Evolutionary conservation across 2,329 filamentous ascomycete genomes (phyloP).

Genomic region (Fusarium citri): DNA sequence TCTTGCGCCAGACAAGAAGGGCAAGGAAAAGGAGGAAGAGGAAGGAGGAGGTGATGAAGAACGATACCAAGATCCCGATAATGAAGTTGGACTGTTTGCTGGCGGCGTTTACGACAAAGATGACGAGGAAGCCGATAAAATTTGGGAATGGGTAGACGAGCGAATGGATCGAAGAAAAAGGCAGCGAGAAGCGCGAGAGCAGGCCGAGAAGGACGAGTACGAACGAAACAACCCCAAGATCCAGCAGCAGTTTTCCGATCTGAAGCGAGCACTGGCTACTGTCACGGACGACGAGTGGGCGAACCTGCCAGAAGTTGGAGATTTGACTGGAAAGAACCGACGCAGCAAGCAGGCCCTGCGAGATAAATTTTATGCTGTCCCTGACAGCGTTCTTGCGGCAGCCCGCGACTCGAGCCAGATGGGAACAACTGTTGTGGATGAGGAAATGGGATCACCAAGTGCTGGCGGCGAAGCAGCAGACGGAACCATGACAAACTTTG

Average conservation of each 20-base stretch:
- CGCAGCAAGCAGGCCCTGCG: conserved; percentile 84
- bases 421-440: conserved; percentile 88
- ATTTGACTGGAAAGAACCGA: conserved; percentile 94
- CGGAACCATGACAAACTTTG: conserved; percentile 97
- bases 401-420: conserved; percentile 84
- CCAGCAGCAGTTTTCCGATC: conserved; percentile 94
- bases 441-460: conserved; percentile 64
- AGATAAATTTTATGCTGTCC: conserved; percentile 93
- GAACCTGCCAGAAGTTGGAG: conserved; percentile 92
- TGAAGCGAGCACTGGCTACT: conserved; percentile 88
- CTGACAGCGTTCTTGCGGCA: conserved; percentile 92
- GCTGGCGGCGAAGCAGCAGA: conserved; percentile 65
- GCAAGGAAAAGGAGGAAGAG: conserved; percentile 77
- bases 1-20: conserved; percentile 72
- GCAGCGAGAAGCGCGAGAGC: conserved; percentile 94
- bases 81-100: conserved; percentile 94
- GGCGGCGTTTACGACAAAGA: conserved; percentile 97
- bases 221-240: conserved; percentile 98
- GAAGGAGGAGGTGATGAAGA: conserved; percentile 81
- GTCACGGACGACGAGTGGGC: conserved; percentile 98
- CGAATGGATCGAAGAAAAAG: conserved; percentile 93
- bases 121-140: conserved; percentile 95
- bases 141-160: conserved; percentile 96
- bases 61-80: conserved; percentile 94
- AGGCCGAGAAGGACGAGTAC: conserved; percentile 92